Evolutionary conservation across 805 yeast species (phyloP).

Genomic region (Yarrowia hollandica): DNA sequence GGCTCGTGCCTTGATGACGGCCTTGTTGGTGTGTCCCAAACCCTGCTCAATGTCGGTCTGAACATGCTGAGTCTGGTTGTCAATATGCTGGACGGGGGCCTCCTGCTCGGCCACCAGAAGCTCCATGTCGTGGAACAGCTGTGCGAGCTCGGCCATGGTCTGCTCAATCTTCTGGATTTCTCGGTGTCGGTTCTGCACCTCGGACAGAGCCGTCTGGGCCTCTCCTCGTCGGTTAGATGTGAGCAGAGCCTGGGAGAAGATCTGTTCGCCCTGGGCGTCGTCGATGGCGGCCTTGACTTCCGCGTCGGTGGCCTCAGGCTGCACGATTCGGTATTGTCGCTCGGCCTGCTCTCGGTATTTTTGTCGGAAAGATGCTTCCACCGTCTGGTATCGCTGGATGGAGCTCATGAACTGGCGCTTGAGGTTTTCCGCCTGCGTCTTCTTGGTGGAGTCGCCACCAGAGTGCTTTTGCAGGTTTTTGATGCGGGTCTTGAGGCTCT

Average conservation of each 20-base stretch:
- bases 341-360: conserved; percentile 84
- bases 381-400: conserved; percentile 81
- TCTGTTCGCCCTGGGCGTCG: conserved; percentile 80
- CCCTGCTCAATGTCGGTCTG: conserved; percentile 92
- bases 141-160: conserved; percentile 92
- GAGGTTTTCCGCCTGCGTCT: conserved; percentile 85
- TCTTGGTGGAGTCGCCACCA: conserved; percentile 66
- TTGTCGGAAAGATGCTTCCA: conserved; percentile 83
- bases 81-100: conserved; percentile 76
- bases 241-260: conserved; percentile 79
- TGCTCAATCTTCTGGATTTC: conserved; percentile 92
- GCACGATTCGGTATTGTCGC: conserved; percentile 82
- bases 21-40: conserved; percentile 88
- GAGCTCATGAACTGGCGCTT: conserved; percentile 80
- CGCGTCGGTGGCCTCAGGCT: conserved; percentile 55
- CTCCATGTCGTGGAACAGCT: conserved; percentile 94
- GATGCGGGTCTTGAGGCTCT: conserved; percentile 69
- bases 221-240: conserved; percentile 52
- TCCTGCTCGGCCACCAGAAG: conserved; percentile 95
- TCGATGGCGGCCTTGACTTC: conserved; percentile 85
- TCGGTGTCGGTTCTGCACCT: conserved; percentile 93
- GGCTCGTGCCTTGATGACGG: conserved; percentile 80
- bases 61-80: conserved; percentile 76
- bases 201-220: conserved; percentile 91
- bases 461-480: conserved; percentile 64